A percentile compares a stretch with the other conserved stretches of the same genome.
Evolutionary conservation across 2,329 filamentous ascomycete species (phyloP).

Genomic region (Septoria petroselini): DNA sequence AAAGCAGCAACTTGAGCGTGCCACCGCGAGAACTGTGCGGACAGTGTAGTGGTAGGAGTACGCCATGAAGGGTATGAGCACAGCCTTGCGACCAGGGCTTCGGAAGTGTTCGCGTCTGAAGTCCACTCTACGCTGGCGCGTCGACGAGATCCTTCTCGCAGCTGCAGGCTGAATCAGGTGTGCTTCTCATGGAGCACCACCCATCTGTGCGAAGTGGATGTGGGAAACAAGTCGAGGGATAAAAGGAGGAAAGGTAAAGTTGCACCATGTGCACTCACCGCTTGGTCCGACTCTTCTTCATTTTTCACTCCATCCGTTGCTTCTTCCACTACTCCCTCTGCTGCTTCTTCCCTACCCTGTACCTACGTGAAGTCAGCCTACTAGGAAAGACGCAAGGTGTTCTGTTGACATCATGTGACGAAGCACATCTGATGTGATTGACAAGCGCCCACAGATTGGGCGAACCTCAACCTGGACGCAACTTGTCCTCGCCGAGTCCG

Average conservation of each 20-base stretch:
- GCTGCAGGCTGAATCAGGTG: too few species aligned
- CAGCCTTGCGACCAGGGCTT: too few species aligned
- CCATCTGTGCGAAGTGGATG: too few species aligned
- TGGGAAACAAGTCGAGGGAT: not conserved
- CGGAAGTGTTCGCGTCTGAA: too few species aligned
- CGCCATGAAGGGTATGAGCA: too few species aligned
- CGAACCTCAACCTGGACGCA: not conserved
- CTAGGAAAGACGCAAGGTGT: slow-evolving; percentile 11
- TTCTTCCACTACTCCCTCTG: not conserved
- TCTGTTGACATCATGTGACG: not conserved
- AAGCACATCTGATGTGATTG: not conserved
- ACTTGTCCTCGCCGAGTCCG: not conserved
- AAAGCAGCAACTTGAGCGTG: too few species aligned
- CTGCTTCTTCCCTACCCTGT: slow-evolving; percentile 2
- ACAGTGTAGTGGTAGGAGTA: too few species aligned
- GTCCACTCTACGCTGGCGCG: too few species aligned
- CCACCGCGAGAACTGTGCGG: too few species aligned
- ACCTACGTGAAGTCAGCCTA: slow-evolving; percentile 22
- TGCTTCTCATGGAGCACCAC: too few species aligned
- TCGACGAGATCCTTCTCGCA: too few species aligned
- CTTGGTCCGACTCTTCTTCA: slow-evolving; percentile 5
- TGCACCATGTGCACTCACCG: slow-evolving; percentile 8
- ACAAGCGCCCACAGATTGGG: not conserved
- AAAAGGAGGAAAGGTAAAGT: not conserved
- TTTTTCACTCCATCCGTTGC: not conserved